phyloP scores from a whole-genome alignment of 192 early-diverging fungal genomes.

The Linnemannia zychae region DNA sequence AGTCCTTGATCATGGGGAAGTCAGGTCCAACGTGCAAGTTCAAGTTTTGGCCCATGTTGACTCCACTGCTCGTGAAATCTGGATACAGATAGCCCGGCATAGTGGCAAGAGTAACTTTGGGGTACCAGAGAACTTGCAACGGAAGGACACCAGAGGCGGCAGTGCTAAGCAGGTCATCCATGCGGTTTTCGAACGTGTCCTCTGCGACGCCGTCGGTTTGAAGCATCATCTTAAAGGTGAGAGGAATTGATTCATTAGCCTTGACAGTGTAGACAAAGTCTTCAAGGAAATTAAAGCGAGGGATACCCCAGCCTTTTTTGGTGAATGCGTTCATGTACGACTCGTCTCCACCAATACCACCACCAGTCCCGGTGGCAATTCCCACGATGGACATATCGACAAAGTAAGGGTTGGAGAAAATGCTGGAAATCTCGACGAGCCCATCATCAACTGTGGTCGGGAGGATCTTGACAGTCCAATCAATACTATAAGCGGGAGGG shows the following conservation, averaged over 20 bases:
- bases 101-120: not conserved
- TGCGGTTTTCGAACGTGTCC: not conserved
- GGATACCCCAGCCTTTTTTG: too few relatives aligned
- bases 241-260: not conserved
- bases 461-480: slow-evolving; percentile 5
- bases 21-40: not conserved
- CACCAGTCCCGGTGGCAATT: not conserved
- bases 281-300: not conserved
- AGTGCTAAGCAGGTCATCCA: not conserved
- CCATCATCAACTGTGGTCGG: slow-evolving; percentile 9
- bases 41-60: not conserved
- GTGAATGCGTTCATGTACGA: not conserved
- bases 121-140: not conserved
- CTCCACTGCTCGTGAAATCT: not conserved
- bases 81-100: not conserved
- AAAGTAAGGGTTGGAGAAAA: slow-evolving; percentile 3
- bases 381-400: not conserved
- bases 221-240: not conserved
- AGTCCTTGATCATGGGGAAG: slow-evolving; percentile 8
- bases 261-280: not conserved
- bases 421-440: not conserved
- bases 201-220: not conserved
- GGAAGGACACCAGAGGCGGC: not conserved
- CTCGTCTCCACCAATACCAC: too few relatives aligned
- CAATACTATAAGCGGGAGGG: not conserved